phyloP scores from a whole-genome alignment of 176 grass and related monocot genomes.

The Carex kokanica region DNA sequence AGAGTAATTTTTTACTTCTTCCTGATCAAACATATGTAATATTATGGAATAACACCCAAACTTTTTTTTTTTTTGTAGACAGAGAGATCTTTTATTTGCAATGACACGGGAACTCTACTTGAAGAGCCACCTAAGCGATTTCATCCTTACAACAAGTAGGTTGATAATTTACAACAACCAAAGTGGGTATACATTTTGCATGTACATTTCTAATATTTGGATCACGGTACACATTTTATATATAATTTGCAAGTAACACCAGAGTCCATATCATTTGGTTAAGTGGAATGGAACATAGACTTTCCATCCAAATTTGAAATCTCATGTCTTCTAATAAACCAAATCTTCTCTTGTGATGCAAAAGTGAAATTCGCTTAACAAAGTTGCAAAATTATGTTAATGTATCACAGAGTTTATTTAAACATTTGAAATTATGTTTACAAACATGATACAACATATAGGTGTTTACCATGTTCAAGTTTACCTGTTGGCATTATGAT shows the following conservation, averaged over 20 bases:
- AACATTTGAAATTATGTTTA: neutral
- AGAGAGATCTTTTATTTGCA: slow-evolving; percentile 87
- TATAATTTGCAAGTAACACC: neutral
- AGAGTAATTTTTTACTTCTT: neutral
- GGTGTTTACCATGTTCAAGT: neutral
- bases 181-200: neutral
- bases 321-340: neutral
- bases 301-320: neutral
- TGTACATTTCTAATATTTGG: neutral
- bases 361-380: neutral
- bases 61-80: slow-evolving; percentile 38
- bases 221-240: neutral
- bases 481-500: neutral
- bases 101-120: slow-evolving; percentile 77
- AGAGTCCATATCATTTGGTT: neutral
- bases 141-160: slow-evolving; percentile 87
- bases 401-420: neutral
- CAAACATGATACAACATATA: neutral
- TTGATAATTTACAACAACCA: slow-evolving; percentile 1
- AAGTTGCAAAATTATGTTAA: neutral
- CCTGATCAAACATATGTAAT: neutral
- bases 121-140: slow-evolving; percentile 55
- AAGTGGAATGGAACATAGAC: neutral
- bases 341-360: slow-evolving; percentile 8
- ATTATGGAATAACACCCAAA: neutral